These are phyloP conservation scores for Globisporangium splendens DNA, from an alignment of 352 stramenopile genomes.

Conservation along the genomic window DNA sequence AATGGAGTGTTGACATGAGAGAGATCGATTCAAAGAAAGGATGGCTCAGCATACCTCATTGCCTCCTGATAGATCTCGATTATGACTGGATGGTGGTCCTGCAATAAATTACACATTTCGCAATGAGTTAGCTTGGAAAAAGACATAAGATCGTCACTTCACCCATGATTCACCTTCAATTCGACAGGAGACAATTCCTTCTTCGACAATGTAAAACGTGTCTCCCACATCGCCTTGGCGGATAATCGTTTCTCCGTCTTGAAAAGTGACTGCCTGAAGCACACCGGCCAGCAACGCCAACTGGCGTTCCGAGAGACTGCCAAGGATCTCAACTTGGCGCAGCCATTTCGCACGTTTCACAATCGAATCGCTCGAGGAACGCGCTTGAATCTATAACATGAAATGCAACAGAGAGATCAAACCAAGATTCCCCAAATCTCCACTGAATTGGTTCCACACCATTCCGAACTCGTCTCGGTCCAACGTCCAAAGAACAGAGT, in stretches of 20 bases:
- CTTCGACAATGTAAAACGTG: conserved; percentile 82
- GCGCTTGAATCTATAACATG: conserved; percentile 47
- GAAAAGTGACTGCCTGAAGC: conserved; percentile 57
- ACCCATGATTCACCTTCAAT: conserved; percentile 30
- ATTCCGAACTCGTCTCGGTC: conserved; percentile 87
- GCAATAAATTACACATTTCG: neutral
- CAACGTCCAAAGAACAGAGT: conserved; percentile 87
- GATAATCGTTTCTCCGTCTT: conserved; percentile 77
- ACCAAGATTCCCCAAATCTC: no score
- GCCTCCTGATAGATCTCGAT: conserved; percentile 5
- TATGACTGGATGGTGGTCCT: neutral
- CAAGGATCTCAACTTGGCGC: conserved; percentile 67
- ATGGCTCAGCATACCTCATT: neutral
- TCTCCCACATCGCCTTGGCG: conserved; percentile 75
- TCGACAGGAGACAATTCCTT: conserved; percentile 59
- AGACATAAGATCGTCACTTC: no score
- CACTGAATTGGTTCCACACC: conserved; percentile 15
- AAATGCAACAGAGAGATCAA: neutral
- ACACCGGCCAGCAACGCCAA: conserved; percentile 64
- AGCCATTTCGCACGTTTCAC: conserved; percentile 72
- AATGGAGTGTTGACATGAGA: neutral
- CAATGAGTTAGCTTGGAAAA: neutral
- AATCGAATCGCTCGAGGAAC: conserved; percentile 71
- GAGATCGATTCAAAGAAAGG: neutral
- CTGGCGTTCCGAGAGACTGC: conserved; percentile 60